A percentile compares a stretch with the other conserved stretches of the same genome.
phyloP scores from a whole-genome alignment of 2,329 filamentous ascomycete species.

The Aspergillus hortae region DNA sequence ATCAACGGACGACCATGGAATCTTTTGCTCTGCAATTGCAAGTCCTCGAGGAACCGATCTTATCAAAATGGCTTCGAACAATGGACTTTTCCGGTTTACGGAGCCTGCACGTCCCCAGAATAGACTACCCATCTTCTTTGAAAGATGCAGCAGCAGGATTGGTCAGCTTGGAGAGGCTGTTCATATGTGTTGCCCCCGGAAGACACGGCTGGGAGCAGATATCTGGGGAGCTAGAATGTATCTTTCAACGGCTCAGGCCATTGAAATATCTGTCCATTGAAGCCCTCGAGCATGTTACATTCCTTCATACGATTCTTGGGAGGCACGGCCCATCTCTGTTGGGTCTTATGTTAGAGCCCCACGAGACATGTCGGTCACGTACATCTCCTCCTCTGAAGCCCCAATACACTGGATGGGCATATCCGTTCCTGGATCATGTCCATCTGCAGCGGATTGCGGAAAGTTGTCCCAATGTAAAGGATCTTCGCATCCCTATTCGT shows the following conservation, averaged over 20 bases:
- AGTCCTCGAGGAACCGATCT: no score
- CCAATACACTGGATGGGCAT: not conserved
- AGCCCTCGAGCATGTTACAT: not conserved
- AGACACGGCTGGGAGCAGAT: not conserved
- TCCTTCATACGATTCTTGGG: conserved; percentile 1
- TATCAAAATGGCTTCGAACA: not conserved
- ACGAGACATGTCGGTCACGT: not conserved
- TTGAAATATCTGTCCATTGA: conserved; percentile 1
- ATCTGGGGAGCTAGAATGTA: not conserved
- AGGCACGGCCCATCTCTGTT: not conserved
- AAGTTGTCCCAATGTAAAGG: not conserved
- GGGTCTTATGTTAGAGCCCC: conserved; percentile 2
- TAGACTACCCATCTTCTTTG: not conserved
- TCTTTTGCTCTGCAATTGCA: no score
- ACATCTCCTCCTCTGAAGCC: not conserved
- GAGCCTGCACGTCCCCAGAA: not conserved
- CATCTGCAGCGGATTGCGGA: not conserved
- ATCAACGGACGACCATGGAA: no score
- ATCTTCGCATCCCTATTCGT: conserved; percentile 3
- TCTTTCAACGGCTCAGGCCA: not conserved
- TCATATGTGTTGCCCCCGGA: not conserved
- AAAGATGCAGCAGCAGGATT: not conserved
- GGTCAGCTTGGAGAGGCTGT: not conserved
- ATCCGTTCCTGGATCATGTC: not conserved
- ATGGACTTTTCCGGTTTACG: not conserved